Evolutionary conservation across 306 rosid species (phyloP).

Genomic region (Urtica urens): DNA sequence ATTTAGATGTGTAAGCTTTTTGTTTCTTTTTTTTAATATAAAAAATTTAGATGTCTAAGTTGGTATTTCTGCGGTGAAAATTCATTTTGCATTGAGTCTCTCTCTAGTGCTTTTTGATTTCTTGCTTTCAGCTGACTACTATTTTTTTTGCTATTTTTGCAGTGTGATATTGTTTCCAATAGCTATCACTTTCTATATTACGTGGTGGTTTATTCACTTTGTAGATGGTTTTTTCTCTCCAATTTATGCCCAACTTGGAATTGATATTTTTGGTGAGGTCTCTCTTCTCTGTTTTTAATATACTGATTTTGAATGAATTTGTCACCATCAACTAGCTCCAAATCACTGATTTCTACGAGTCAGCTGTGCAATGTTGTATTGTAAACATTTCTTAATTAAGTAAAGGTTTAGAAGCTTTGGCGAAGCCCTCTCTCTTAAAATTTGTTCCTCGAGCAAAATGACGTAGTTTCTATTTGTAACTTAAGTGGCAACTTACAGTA

Average conservation of each 20-base stretch:
- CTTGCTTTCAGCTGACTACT: slow-evolving; percentile 13
- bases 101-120: slow-evolving; percentile 1
- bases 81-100: no score
- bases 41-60: no score
- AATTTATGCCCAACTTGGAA: slow-evolving; percentile 77
- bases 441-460: no score
- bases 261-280: slow-evolving; percentile 64
- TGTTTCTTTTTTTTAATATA: no score
- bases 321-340: no score
- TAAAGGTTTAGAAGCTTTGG: not conserved
- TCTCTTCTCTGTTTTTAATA: not conserved
- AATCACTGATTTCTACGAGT: not conserved
- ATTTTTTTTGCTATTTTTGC: slow-evolving; percentile 27
- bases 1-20: no score
- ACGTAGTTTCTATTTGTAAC: no score
- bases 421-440: no score
- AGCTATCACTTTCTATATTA: slow-evolving; percentile 82
- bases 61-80: no score
- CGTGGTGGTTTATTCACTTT: slow-evolving; percentile 95
- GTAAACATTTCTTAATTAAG: not conserved
- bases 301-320: not conserved
- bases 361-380: not conserved
- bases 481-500: no score
- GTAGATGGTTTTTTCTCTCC: slow-evolving; percentile 92
- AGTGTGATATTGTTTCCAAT: slow-evolving; percentile 83